Base-by-base conservation (phyloP, 2,329 filamentous ascomycete genomes). In the Aureobasidium sp. region DNA sequence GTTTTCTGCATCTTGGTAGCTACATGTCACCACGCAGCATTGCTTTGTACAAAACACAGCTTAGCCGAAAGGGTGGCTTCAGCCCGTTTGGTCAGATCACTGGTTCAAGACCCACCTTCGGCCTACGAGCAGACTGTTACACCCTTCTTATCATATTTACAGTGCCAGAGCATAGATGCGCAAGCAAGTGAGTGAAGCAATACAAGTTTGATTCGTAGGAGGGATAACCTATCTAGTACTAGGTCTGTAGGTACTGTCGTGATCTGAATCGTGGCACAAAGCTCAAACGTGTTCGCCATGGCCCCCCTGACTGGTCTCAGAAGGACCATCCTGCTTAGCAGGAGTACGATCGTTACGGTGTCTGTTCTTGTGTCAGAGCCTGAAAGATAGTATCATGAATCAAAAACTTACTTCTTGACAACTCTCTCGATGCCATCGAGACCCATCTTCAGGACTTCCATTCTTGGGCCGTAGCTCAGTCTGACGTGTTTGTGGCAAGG, bases 401-500 rank as follows among this genome's bases (percentile, higher is more conserved):
- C 4, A 17, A 12, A 32, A 15, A 57, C 61, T 57, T 77, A 87
- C 84, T 88, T 89, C 70, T 82, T 85, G 60, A 96, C 82, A 23
- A 94, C 88, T 61, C 88, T 81, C 80, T 95, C 89, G 69, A 96
- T 93, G 44, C 88, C 90, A 72, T 96, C 89, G 64, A 93, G 82
- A 37, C 91, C 91, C 77, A 82, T 85, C 81, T 87, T 86, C 62
- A 95, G 78, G 42, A 85, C 84, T 12, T 92, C 88, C 86, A 93
- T 88, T 58, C 83, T 87, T 3, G 91, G 91, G 0, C 91, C 91
- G 71, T 94, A 96, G 62, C 87, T 91, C 69, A 95, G 83, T 58
- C 91, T 84, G 32, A 95, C 89, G 73, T 93, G 95, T 77, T 94
- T 78, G 77, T 97, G 93, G 77, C 93, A 97, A 64, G 93, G 93